Evolutionary conservation across 129 eudicot genomes (phyloP), one percentile per base, ranked within the genome.

Genomic region (Escallonia rubra): DNA sequence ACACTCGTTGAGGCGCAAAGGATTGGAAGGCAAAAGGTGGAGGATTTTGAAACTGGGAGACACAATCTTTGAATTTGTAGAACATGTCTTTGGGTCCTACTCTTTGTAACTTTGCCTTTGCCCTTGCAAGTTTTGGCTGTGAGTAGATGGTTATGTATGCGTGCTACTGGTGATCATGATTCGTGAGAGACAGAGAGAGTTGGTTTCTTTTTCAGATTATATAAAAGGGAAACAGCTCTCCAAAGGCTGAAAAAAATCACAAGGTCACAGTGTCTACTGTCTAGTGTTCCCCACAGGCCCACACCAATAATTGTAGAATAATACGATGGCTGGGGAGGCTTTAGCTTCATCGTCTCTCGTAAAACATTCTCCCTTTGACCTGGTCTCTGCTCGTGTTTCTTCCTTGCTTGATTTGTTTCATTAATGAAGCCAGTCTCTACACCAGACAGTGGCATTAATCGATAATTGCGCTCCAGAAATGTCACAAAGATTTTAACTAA

Each of bases 281-380:
- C 34, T 23, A 23, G 34, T 23, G 34, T 23, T 23, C 64, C 78
- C 68, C 74, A n/a, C n/a, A n/a, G n/a, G n/a, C n/a, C n/a, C n/a
- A 52, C 78, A 60, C 47, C 74, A 72, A 72, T 78, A 62, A 78
- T 78, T 72, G 78, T 72, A 42, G 73, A 41, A 79, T 70, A 65
- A 80, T 65, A 70, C 46, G 55, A 68, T 53, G 49, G 50, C 43
- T 34, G n/a, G 15, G 11, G 42, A 23, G 52, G 50, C 65, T 55
- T 43, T 44, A 44, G 40, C 63, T 66, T 59, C 7, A 10, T 56
- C 15, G 45, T 0, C 34, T 23, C 34, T 10, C 38, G 14, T 14
- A 43, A 43, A 50, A 41, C 44, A 13, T 57, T 41, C 63, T 46
- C 44, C 14, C 67, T 59, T 74, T 74, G 79, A 74, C 79, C 57